Base-by-base conservation (phyloP, 176 grass and related monocot species). In the Triticum monococcum region DNA sequence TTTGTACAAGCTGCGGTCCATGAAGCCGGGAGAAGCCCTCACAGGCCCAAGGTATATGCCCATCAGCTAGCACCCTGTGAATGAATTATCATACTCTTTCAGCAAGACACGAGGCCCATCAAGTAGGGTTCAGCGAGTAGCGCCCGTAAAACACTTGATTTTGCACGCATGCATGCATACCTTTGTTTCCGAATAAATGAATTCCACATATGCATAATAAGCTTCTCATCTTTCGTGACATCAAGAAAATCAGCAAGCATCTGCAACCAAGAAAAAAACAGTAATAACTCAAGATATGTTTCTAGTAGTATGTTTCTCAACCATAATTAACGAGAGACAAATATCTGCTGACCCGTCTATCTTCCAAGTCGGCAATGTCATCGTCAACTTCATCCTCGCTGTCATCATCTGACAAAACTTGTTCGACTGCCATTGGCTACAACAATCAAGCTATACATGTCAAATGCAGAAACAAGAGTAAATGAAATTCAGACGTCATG, bases 1-100 rank as follows among this genome's bases (percentile, higher is more conserved):
- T 86, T 48, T 79, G 86, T 31, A 88, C 86, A 82, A 98, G 90
- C 66, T 89, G 78, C 41, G 66, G 77, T 70, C 93, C 93, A 92
- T 98, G 96, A 41, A 91, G 67, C 59, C 67, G 82, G 8, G 91
- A 92, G 52, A 95, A 98, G 56, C 91, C 93, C 84, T 95, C 91
- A 24, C 91, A 95, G 64, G 96, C 96, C 93, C 96, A 98, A 79
- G 96, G 93, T 59, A 98, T 88, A 86, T 98, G 96, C n/a, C 93
- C 93, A 92, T 98, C 96, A 9, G 96, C 96, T 76, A 98, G 80
- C 68, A 98, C 90, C 68, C 96, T 98, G 79, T 28, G 85, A 46
- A 46, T 43, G 41, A 7, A 8, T 37, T 37, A 35, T 35, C 33
- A 35, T 37, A 37, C 36, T 1, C 36, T 37, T 37, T 37, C 36